Conservation (phyloP, 2,329 filamentous ascomycete species). For the Tolypocladium ovalisporum region DNA sequence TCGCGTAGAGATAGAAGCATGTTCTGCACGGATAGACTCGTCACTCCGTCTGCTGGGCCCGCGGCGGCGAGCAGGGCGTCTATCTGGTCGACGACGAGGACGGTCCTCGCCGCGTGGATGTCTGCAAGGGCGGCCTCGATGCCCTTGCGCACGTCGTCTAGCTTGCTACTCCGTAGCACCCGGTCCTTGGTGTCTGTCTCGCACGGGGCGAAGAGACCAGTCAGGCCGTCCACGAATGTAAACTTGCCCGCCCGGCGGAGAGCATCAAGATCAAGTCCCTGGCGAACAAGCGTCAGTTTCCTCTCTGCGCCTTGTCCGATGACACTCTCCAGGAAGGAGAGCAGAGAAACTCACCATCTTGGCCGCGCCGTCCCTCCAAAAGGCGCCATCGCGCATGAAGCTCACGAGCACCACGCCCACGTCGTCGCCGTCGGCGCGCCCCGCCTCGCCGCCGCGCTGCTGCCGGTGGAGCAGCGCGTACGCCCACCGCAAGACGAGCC, state of each 20-base stretch:
- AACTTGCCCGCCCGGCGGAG: constrained; percentile 49
- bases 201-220: constrained; percentile 35
- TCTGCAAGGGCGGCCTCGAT: constrained; percentile 28
- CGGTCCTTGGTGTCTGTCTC: constrained; percentile 5
- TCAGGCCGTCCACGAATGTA: constrained; percentile 65
- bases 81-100: constrained; percentile 57
- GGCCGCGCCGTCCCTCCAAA: constrained; percentile 64
- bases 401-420: constrained; percentile 63
- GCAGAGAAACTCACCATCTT: constrained; percentile 41
- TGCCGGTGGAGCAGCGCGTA: constrained; percentile 28
- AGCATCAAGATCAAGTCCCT: constrained; percentile 62
- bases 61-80: constrained; percentile 54
- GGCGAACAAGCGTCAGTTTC: neutral
- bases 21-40: constrained; percentile 38
- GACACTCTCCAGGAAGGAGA: neutral
- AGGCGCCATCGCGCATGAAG: constrained; percentile 67
- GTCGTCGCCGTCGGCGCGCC: constrained; percentile 12
- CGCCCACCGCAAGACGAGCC: constrained; percentile 50
- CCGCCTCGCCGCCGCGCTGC: constrained; percentile 10
- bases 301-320: neutral
- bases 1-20: constrained; percentile 50
- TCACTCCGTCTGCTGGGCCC: constrained; percentile 24
- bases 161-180: constrained; percentile 18
- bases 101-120: constrained; percentile 22
- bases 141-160: constrained; percentile 25